These are phyloP conservation scores for Fusarium sp. DNA, from an alignment of 2,329 filamentous ascomycete species.

Conservation along the genomic window DNA sequence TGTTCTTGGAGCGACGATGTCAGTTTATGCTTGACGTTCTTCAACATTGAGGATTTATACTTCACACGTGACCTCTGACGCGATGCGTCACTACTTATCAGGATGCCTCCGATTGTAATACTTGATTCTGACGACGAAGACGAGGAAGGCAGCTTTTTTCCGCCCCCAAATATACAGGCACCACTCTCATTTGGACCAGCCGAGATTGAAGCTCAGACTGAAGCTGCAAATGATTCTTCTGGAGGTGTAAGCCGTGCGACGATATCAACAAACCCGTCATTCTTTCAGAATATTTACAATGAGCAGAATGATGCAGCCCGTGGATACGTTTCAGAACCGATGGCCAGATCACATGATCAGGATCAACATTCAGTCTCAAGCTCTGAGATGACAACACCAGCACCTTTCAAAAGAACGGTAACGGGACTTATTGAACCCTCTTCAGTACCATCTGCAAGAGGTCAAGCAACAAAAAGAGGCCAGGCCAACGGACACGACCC, in stretches of 20 bases:
- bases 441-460: slow-evolving; percentile 43
- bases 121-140: slow-evolving; percentile 54
- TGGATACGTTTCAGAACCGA: slow-evolving; percentile 28
- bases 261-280: slow-evolving; percentile 57
- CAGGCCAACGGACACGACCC: slow-evolving; percentile 19
- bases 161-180: slow-evolving; percentile 17
- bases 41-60: background rate
- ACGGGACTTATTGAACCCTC: slow-evolving; percentile 41
- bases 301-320: slow-evolving; percentile 53
- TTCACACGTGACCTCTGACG: background rate
- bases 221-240: slow-evolving; percentile 31
- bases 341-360: slow-evolving; percentile 4
- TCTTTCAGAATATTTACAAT: slow-evolving; percentile 59
- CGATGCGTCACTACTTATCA: slow-evolving; percentile 9
- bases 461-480: slow-evolving; percentile 32
- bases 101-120: slow-evolving; percentile 45
- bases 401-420: slow-evolving; percentile 41
- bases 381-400: slow-evolving; percentile 41
- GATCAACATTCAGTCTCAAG: slow-evolving; percentile 29
- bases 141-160: slow-evolving; percentile 43
- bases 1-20: slow-evolving; percentile 2
- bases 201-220: slow-evolving; percentile 6
- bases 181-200: background rate
- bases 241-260: slow-evolving; percentile 44
- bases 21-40: background rate